phyloP scores from a whole-genome alignment of 768 basidiomycete genomes.

The Mrakia hoshinonis region DNA sequence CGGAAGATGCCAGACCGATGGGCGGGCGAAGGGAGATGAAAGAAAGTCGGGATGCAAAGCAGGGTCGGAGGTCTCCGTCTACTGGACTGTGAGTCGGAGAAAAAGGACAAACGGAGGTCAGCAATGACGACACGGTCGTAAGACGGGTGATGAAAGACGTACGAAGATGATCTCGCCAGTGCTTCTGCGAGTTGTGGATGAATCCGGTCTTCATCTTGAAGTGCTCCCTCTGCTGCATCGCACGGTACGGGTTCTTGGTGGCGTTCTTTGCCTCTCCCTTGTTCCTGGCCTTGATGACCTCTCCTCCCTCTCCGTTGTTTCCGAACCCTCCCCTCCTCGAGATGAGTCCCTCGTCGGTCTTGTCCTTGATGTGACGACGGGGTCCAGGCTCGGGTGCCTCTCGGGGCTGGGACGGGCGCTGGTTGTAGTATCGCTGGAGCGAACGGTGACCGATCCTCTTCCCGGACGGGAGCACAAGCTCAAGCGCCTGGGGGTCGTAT shows the following conservation, averaged over 20 bases:
- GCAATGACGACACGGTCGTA: not conserved
- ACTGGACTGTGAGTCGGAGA: slow-evolving; percentile 5
- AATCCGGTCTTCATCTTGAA: slow-evolving; percentile 55
- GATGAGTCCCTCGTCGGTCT: slow-evolving; percentile 76
- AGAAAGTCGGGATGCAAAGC: not conserved
- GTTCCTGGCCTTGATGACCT: slow-evolving; percentile 83
- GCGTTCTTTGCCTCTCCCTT: slow-evolving; percentile 91
- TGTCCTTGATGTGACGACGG: slow-evolving; percentile 28
- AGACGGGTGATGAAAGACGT: not conserved
- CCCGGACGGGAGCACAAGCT: slow-evolving; percentile 88
- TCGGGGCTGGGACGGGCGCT: slow-evolving; percentile 42
- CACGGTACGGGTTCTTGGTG: slow-evolving; percentile 74
- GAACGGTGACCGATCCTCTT: slow-evolving; percentile 83
- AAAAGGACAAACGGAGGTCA: not conserved
- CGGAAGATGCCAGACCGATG: no score
- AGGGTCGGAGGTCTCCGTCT: not conserved
- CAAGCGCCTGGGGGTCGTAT: slow-evolving; percentile 48
- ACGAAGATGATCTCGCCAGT: slow-evolving; percentile 28
- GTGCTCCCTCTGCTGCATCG: slow-evolving; percentile 65
- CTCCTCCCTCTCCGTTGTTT: slow-evolving; percentile 68
- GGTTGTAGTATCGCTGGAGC: slow-evolving; percentile 75
- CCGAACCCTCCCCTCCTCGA: slow-evolving; percentile 78
- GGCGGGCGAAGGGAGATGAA: no score
- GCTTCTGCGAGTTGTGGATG: slow-evolving; percentile 28
- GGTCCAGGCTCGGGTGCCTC: slow-evolving; percentile 27